Conservation (phyloP, 148 eudicot species). For the Heliosperma pusillum region DNA sequence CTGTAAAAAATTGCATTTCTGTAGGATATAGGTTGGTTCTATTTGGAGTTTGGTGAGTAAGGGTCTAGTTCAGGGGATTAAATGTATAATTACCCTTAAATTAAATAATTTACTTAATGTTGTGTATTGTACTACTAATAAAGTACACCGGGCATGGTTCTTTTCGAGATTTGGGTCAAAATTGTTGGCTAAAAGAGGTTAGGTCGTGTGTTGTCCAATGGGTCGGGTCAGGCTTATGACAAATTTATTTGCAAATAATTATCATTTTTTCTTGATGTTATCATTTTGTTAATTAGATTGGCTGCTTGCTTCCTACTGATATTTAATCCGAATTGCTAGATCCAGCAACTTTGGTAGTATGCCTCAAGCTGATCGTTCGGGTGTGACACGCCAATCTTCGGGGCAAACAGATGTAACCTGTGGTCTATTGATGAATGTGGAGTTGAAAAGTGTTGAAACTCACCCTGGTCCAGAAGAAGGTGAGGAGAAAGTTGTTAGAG, state of each 20-base stretch:
- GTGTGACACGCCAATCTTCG: slow-evolving; percentile 32
- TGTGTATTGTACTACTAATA: too few species aligned
- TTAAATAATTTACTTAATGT: too few species aligned
- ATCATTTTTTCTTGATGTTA: neutral
- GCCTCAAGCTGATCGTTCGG: slow-evolving; percentile 30
- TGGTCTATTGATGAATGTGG: slow-evolving; percentile 24
- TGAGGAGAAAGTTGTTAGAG: slow-evolving; percentile 19
- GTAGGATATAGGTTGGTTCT: too few species aligned
- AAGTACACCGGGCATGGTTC: too few species aligned
- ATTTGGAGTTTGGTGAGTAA: too few species aligned
- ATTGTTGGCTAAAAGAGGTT: too few species aligned
- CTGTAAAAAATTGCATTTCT: too few species aligned
- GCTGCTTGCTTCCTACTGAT: slow-evolving; percentile 15
- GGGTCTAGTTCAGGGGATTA: too few species aligned
- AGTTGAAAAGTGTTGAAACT: slow-evolving; percentile 25
- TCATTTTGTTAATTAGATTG: neutral
- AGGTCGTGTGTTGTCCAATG: too few species aligned
- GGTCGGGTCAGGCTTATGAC: too few species aligned
- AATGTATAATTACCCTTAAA: too few species aligned
- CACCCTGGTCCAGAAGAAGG: slow-evolving; percentile 33
- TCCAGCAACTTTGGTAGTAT: slow-evolving; percentile 24
- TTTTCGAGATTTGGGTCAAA: too few species aligned
- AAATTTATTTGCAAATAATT: neutral
- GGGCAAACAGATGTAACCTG: slow-evolving; percentile 21
- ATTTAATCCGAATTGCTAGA: neutral